Percentiles rank a stretch among this genome's conserved stretches.
Evolutionary conservation across 768 basidiomycete genomes (phyloP).

Genomic region (Hygrophoropsis aurantiaca): DNA sequence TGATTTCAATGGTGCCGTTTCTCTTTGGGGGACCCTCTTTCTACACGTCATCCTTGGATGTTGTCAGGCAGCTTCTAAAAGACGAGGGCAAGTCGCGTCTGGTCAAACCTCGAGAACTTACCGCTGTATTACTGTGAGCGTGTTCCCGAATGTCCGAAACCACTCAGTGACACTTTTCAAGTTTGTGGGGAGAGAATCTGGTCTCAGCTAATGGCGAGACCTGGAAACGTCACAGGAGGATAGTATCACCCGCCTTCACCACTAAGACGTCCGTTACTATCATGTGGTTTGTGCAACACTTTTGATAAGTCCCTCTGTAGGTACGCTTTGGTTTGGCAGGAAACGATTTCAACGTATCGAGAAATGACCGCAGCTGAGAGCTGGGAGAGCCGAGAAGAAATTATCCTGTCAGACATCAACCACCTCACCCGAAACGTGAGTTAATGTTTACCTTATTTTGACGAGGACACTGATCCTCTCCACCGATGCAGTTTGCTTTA

Average conservation of each 20-base stretch:
- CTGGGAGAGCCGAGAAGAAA: slow-evolving; percentile 3
- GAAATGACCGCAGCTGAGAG: neutral
- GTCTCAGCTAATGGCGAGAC: too few species aligned
- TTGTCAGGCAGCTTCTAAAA: too few species aligned
- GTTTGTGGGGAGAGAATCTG: neutral
- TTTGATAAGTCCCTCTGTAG: neutral
- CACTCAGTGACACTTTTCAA: too few species aligned
- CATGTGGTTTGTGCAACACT: neutral
- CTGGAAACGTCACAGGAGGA: slow-evolving; percentile 20
- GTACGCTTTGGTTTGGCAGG: neutral
- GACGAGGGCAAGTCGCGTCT: too few species aligned
- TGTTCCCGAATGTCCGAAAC: too few species aligned
- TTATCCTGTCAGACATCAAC: slow-evolving; percentile 23
- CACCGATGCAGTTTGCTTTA: slow-evolving; percentile 16
- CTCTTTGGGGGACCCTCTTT: too few species aligned
- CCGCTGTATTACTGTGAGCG: too few species aligned
- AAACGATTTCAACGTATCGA: neutral
- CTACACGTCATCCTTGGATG: too few species aligned
- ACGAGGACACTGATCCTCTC: neutral
- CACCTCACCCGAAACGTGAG: slow-evolving; percentile 10
- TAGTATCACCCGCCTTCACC: slow-evolving; percentile 46
- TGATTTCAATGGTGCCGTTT: too few species aligned
- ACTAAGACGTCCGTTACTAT: slow-evolving; percentile 32
- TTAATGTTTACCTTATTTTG: neutral
- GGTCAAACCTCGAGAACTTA: too few species aligned